Conservation (phyloP, 2,329 filamentous ascomycete genomes). For the Elsinoe necatrix region DNA sequence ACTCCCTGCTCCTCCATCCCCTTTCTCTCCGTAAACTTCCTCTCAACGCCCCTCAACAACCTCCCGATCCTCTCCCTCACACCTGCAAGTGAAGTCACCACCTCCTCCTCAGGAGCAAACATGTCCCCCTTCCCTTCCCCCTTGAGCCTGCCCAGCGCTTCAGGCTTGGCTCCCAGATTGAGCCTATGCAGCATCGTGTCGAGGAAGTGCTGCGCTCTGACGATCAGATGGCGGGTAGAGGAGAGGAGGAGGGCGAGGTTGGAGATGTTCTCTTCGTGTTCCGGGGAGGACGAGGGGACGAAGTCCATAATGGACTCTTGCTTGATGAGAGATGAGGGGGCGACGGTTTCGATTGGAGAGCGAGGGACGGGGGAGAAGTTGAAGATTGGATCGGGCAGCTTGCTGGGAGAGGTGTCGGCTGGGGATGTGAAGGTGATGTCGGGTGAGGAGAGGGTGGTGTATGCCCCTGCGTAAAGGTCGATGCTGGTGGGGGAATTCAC, state of each 20-base stretch:
- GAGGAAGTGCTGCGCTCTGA: not conserved
- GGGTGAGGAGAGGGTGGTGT: not conserved
- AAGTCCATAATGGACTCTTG: not conserved
- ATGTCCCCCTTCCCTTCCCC: not conserved
- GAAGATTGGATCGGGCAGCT: not conserved
- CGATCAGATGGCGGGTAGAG: not conserved
- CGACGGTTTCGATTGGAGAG: not conserved
- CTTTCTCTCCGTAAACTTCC: not conserved
- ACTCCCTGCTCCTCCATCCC: not conserved
- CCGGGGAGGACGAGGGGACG: not conserved
- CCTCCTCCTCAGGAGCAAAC: not conserved
- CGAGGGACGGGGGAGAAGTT: not conserved
- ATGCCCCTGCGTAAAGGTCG: not conserved
- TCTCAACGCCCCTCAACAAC: not conserved
- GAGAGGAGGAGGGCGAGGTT: constrained; percentile 6
- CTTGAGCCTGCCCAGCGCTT: not conserved
- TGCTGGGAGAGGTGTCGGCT: not conserved
- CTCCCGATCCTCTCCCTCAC: not conserved
- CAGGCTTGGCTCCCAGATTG: not conserved
- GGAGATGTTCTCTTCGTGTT: not conserved
- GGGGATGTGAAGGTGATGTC: not conserved
- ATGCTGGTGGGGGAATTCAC: not conserved
- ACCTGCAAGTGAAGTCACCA: not conserved
- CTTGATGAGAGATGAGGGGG: not conserved
- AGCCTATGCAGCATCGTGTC: not conserved